phyloP scores from a whole-genome alignment of 2,329 filamentous ascomycete species.

The Beauveria rudraprayagi region DNA sequence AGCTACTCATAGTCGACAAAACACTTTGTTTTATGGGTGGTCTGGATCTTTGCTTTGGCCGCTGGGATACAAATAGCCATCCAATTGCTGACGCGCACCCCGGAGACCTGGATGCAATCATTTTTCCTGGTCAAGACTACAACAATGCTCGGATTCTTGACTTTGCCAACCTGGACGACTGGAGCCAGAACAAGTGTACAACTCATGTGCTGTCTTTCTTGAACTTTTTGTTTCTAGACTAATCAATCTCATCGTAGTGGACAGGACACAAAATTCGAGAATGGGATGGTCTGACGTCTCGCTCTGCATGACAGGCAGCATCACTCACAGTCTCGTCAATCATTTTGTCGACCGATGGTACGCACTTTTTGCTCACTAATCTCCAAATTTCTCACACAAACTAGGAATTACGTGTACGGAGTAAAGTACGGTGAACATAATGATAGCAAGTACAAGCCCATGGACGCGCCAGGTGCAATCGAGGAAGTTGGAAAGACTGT shows the following conservation, averaged over 20 bases:
- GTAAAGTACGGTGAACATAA: slow-evolving; percentile 60
- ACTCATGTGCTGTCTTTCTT: neutral
- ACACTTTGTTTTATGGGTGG: slow-evolving; percentile 83
- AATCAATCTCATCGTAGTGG: slow-evolving; percentile 37
- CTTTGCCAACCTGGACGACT: slow-evolving; percentile 68
- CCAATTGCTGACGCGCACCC: slow-evolving; percentile 79
- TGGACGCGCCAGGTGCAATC: neutral
- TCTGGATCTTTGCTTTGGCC: slow-evolving; percentile 77
- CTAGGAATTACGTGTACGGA: slow-evolving; percentile 71
- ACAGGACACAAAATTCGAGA: slow-evolving; percentile 67
- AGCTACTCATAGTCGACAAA: slow-evolving; percentile 77
- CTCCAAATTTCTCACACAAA: slow-evolving; percentile 18
- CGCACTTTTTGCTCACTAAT: slow-evolving; percentile 8
- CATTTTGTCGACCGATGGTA: slow-evolving; percentile 81
- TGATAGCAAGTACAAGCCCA: slow-evolving; percentile 15
- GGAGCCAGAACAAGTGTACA: slow-evolving; percentile 69
- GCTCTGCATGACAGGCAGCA: slow-evolving; percentile 65
- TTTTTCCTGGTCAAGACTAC: slow-evolving; percentile 88
- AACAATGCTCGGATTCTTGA: slow-evolving; percentile 84
- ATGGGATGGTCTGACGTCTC: slow-evolving; percentile 94
- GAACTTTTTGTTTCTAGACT: neutral
- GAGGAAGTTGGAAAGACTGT: neutral
- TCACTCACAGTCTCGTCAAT: slow-evolving; percentile 63
- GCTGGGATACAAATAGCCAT: slow-evolving; percentile 84
- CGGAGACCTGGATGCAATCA: slow-evolving; percentile 61